Conservation (phyloP, 495 filamentous ascomycete genomes). For the Penicillium bialowiezense region DNA sequence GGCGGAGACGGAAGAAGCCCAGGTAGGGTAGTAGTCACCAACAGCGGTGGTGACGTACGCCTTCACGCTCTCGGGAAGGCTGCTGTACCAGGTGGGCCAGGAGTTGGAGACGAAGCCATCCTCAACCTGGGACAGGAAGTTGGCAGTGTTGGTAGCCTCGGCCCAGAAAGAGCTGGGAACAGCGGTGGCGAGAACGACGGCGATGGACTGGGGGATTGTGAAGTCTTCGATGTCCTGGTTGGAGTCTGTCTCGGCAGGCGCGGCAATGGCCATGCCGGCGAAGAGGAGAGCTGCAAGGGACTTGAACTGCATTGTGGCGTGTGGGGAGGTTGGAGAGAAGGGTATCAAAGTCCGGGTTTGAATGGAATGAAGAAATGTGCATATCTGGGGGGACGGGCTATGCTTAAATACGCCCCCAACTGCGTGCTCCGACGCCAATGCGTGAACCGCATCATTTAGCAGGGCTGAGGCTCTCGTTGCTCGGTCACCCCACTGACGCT, state of each 20-base stretch:
- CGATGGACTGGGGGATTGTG: slow-evolving; percentile 11
- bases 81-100: slow-evolving; percentile 22
- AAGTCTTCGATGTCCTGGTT: background rate
- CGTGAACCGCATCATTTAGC: background rate
- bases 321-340: background rate
- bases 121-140: slow-evolving; percentile 3
- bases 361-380: background rate
- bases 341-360: too few relatives aligned
- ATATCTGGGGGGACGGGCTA: background rate
- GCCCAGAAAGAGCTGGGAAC: slow-evolving; percentile 14
- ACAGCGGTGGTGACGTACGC: slow-evolving; percentile 16
- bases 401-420: slow-evolving; percentile 4
- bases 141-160: slow-evolving; percentile 8
- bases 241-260: slow-evolving; percentile 10
- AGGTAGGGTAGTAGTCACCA: slow-evolving; percentile 9
- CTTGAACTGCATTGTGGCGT: slow-evolving; percentile 26
- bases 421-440: background rate
- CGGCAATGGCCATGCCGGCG: slow-evolving; percentile 16
- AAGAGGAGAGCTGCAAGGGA: slow-evolving; percentile 16
- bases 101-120: slow-evolving; percentile 11
- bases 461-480: background rate
- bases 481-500: background rate
- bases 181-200: slow-evolving; percentile 14
- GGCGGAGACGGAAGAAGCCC: slow-evolving; percentile 1
- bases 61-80: slow-evolving; percentile 19